Evolutionary conservation across 1,284 basidiomycete species (phyloP).

Genomic region (Gastroboletus turbinatus): DNA sequence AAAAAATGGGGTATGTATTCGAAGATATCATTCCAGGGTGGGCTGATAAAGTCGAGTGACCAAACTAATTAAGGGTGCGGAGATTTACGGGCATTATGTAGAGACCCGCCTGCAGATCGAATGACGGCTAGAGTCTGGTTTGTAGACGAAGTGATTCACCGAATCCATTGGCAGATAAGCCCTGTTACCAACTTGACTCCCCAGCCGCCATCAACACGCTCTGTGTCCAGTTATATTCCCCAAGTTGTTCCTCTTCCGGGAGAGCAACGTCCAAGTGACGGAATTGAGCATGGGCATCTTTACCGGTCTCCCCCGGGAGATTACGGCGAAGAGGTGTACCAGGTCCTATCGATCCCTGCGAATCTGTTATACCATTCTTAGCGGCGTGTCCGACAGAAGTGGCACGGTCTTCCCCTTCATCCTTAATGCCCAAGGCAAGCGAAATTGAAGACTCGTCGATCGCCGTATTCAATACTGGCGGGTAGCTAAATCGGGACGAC

Average conservation of each 20-base stretch:
- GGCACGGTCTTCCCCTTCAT: constrained; percentile 16
- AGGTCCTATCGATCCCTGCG: constrained; percentile 7
- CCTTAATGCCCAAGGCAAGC: constrained; percentile 34
- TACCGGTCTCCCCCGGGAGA: constrained; percentile 2
- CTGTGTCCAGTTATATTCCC: constrained; percentile 34
- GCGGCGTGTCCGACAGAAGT: constrained; percentile 8
- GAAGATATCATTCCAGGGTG: constrained; percentile 16
- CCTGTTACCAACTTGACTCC: constrained; percentile 28
- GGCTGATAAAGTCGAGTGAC: constrained; percentile 13
- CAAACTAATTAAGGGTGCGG: constrained; percentile 22
- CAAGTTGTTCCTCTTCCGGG: constrained; percentile 25
- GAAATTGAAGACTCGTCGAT: constrained; percentile 37
- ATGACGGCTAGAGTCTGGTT: constrained; percentile 19
- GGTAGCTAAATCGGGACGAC: constrained; percentile 36
- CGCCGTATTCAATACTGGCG: constrained; percentile 35
- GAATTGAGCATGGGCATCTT: constrained; percentile 18
- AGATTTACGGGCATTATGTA: constrained; percentile 16
- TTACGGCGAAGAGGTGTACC: constrained; percentile 1
- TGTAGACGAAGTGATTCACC: constrained; percentile 11
- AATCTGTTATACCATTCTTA: constrained; percentile 2
- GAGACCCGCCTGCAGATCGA: constrained; percentile 36
- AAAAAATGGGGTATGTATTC: constrained; percentile 27
- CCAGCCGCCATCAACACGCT: constrained; percentile 36
- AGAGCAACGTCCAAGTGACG: constrained; percentile 27
- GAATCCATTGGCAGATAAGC: constrained; percentile 9